Conservation (phyloP, 1,284 basidiomycete species). For the Heterobasidion occidentale region DNA sequence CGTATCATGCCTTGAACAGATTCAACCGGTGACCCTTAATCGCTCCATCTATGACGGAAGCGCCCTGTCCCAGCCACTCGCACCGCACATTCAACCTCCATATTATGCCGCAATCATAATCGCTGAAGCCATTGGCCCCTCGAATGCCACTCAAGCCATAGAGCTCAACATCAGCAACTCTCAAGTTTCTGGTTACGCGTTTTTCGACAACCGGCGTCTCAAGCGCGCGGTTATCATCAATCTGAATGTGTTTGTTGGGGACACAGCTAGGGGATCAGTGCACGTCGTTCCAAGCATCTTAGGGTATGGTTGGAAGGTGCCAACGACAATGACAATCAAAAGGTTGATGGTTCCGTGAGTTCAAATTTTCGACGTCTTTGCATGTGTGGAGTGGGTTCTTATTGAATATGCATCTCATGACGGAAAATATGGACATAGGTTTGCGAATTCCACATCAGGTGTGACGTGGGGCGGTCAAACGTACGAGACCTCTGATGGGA, state of each 20-base stretch:
- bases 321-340: constrained; percentile 30
- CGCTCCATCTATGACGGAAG: constrained; percentile 45
- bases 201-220: constrained; percentile 40
- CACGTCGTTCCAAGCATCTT: constrained; percentile 36
- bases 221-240: constrained; percentile 51
- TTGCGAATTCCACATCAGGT: constrained; percentile 47
- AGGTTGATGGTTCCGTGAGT: constrained; percentile 36
- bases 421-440: constrained; percentile 19
- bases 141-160: constrained; percentile 31
- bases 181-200: constrained; percentile 55
- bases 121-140: constrained; percentile 32
- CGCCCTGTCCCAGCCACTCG: constrained; percentile 33
- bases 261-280: constrained; percentile 25
- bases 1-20: constrained; percentile 20
- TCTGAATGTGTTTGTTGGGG: constrained; percentile 34
- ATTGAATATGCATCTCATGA: no score
- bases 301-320: constrained; percentile 10
- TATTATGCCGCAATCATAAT: constrained; percentile 55
- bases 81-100: constrained; percentile 49
- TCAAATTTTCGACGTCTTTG: not conserved
- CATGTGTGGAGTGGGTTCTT: no score
- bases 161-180: constrained; percentile 45
- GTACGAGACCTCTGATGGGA: constrained; percentile 49
- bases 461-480: constrained; percentile 60
- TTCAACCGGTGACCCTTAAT: constrained; percentile 47